Conservation (phyloP, 345 rosid genomes). For the Erucastrum elatum region DNA sequence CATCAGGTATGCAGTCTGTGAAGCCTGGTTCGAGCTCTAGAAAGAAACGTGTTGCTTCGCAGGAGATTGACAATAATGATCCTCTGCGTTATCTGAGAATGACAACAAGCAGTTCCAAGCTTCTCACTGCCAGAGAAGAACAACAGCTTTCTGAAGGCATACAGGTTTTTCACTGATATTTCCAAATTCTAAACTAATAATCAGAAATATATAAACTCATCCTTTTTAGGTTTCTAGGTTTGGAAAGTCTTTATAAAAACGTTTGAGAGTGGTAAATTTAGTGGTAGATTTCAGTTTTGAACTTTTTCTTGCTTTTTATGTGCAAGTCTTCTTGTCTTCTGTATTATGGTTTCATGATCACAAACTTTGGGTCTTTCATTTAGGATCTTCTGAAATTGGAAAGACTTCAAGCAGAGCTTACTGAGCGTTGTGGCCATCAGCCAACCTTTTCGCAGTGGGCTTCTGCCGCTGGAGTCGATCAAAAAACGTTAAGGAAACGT, state of each 20-base stretch:
- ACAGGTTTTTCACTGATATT: slow-evolving; percentile 60
- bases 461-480: slow-evolving; percentile 83
- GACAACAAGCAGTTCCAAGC: slow-evolving; percentile 66
- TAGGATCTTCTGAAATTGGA: slow-evolving; percentile 88
- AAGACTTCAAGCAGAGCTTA: slow-evolving; percentile 71
- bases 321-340: slow-evolving; percentile 15
- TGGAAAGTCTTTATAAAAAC: too few relatives aligned
- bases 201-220: too few relatives aligned
- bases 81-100: slow-evolving; percentile 75
- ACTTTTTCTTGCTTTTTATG: background rate
- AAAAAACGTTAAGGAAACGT: slow-evolving; percentile 67
- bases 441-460: slow-evolving; percentile 91
- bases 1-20: slow-evolving; percentile 53
- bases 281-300: background rate
- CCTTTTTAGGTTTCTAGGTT: too few relatives aligned
- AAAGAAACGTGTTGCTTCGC: slow-evolving; percentile 61
- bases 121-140: slow-evolving; percentile 89
- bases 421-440: slow-evolving; percentile 59
- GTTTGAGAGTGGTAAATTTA: too few relatives aligned
- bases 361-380: slow-evolving; percentile 15
- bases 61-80: slow-evolving; percentile 70
- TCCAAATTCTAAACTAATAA: background rate
- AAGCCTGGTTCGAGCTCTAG: slow-evolving; percentile 52
- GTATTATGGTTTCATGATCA: slow-evolving; percentile 20
- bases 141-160: slow-evolving; percentile 73